Evolutionary conservation across 2,329 filamentous ascomycete species (phyloP), one percentile per base, ranked within the genome.

Genomic region (Monosporascus sp.): DNA sequence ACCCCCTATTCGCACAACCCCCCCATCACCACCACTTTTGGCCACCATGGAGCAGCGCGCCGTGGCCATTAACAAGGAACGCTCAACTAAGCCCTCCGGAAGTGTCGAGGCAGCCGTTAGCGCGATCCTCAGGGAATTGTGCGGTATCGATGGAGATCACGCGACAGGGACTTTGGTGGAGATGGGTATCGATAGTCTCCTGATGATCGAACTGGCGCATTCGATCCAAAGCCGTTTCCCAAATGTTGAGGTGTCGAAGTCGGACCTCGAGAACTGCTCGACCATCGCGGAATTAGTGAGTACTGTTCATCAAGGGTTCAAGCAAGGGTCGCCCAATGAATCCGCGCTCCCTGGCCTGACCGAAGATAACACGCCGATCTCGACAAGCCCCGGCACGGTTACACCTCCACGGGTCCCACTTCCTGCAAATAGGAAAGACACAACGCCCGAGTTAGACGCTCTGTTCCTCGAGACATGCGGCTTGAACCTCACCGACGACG

Each of bases 101-200:
- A 46, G 18, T 17, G 9, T 41, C 15, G 45, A 38, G 9, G 35
- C 50, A 14, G 28, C n/a, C 15, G 18, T 51, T 22, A n/a, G 37
- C 11, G 17, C 50, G 17, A 46, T 51, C 20, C 20, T 80, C 49
- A 74, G 76, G 37, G 74, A 77, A 58, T 75, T 80, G 61, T 79
- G 79, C 73, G 77, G 77, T 58, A 75, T 79, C 41, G 72, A 75
- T 50, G 67, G 76, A 38, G 74, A 76, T 37, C 75, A 77, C 9
- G 54, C 63, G 37, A 51, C 60, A 17, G 18, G 24, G 31, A 60
- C 53, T 9, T 54, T 64, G 41, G 51, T 46, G 9, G 58, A 64
- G 22, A 49, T 63, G 9, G 65, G 63, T 7, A 53, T 66, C 14
- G 63, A 65, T 37, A 65, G 62, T 18, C 57, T 67, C 28, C 55